Conservation (phyloP, 2,329 filamentous ascomycete species). For the Tolypocladium endophyticum region DNA sequence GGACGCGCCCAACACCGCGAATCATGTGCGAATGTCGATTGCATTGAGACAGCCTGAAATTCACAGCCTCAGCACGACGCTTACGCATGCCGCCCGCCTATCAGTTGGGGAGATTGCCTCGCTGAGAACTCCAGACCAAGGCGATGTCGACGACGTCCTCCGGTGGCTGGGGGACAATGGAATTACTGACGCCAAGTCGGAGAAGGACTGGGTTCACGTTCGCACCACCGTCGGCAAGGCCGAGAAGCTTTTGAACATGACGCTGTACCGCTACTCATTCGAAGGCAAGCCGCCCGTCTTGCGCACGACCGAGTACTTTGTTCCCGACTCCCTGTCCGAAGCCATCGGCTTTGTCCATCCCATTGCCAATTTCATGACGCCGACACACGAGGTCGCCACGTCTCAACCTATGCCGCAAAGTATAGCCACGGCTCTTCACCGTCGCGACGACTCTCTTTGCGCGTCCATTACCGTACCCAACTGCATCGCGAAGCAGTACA, state of each 20-base stretch:
- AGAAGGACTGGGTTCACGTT: constrained; percentile 32
- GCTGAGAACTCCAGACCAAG: constrained; percentile 23
- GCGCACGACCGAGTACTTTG: constrained; percentile 31
- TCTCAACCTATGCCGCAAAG: not conserved
- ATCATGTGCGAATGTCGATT: constrained; percentile 18
- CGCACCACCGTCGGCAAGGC: constrained; percentile 27
- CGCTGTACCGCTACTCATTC: constrained; percentile 31
- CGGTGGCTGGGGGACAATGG: constrained; percentile 30
- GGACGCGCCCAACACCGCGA: constrained; percentile 10
- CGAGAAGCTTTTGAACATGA: constrained; percentile 29
- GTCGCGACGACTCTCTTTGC: not conserved
- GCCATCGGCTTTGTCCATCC: constrained; percentile 37
- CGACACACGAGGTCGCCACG: constrained; percentile 17
- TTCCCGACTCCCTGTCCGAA: constrained; percentile 27
- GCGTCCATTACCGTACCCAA: constrained; percentile 21
- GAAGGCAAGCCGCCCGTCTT: constrained; percentile 24
- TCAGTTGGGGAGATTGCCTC: constrained; percentile 22
- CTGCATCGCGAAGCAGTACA: constrained; percentile 35
- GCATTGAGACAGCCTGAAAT: constrained; percentile 21
- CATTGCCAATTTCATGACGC: constrained; percentile 37
- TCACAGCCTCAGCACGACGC: constrained; percentile 12
- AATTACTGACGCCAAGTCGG: constrained; percentile 18
- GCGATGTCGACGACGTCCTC: constrained; percentile 24
- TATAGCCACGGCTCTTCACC: not conserved
- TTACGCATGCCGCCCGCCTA: constrained; percentile 18